phyloP scores from a whole-genome alignment of 2,329 filamentous ascomycete genomes.

The Exophiala phaeomuriformis region DNA sequence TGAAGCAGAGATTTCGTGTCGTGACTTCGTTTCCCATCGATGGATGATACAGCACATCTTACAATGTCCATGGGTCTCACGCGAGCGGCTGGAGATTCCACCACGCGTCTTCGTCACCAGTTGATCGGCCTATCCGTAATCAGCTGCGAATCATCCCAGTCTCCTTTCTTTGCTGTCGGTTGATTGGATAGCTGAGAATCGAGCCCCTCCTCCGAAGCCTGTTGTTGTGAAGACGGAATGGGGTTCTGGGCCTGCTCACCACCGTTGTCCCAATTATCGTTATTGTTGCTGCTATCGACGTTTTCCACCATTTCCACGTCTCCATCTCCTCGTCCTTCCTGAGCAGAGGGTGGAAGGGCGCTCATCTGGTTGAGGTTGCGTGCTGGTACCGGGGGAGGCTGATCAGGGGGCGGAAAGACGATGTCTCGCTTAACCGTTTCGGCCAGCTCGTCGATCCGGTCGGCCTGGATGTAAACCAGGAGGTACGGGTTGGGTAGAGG shows the following conservation, averaged over 20 bases:
- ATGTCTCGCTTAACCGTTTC: conserved; percentile 48
- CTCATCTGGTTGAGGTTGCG: conserved; percentile 12
- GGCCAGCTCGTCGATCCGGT: conserved; percentile 53
- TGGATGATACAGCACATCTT: too few relatives aligned
- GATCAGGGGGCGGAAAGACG: conserved; percentile 17
- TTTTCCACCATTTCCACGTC: conserved; percentile 22
- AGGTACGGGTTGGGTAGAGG: conserved; percentile 47
- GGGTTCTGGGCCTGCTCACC: conserved; percentile 19
- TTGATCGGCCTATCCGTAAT: conserved; percentile 16
- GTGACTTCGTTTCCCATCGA: too few relatives aligned
- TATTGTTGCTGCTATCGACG: conserved; percentile 1
- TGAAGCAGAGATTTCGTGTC: too few relatives aligned
- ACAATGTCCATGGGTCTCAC: neutral
- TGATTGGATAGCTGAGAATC: too few relatives aligned
- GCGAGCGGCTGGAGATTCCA: conserved; percentile 15
- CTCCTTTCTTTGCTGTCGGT: conserved; percentile 2
- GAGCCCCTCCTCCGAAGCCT: too few relatives aligned
- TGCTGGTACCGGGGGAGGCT: conserved; percentile 10
- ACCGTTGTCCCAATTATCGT: conserved; percentile 1
- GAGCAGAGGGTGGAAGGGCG: conserved; percentile 12
- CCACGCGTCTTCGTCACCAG: conserved; percentile 19
- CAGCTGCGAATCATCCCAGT: conserved; percentile 21
- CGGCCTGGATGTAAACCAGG: conserved; percentile 71
- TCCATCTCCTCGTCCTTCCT: conserved; percentile 4
- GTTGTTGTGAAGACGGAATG: neutral